Percentiles rank a stretch among this genome's conserved stretches.
These are phyloP conservation scores for Garcia nutans DNA, from an alignment of 345 rosid genomes.

Conservation along the genomic window DNA sequence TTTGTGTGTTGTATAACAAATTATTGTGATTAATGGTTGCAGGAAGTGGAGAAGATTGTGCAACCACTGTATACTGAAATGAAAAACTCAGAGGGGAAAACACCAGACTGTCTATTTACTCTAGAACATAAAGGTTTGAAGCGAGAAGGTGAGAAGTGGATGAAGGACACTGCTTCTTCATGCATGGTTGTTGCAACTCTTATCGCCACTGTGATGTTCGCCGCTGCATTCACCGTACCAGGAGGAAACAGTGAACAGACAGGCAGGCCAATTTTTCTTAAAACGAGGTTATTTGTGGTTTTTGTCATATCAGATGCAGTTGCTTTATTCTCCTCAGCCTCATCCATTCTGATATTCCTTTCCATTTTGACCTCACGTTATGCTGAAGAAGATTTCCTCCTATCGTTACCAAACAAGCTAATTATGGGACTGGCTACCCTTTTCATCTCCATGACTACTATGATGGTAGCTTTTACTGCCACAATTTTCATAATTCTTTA, in stretches of 20 bases:
- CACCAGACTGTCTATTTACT: slow-evolving; percentile 3
- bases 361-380: slow-evolving; percentile 11
- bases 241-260: background rate
- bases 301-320: slow-evolving; percentile 14
- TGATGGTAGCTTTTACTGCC: slow-evolving; percentile 17
- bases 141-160: slow-evolving; percentile 16
- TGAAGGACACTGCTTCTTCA: slow-evolving; percentile 4
- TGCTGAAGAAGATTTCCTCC: slow-evolving; percentile 16
- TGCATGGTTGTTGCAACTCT: slow-evolving; percentile 23
- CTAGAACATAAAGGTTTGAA: background rate
- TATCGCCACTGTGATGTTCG: slow-evolving; percentile 4
- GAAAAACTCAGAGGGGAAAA: background rate
- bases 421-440: slow-evolving; percentile 18
- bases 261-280: slow-evolving; percentile 4
- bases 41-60: slow-evolving; percentile 23
- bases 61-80: background rate
- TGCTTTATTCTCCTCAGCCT: slow-evolving; percentile 1
- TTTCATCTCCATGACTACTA: background rate
- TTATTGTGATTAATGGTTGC: background rate
- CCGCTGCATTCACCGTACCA: slow-evolving; percentile 1
- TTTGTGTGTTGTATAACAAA: no score
- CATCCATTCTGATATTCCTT: slow-evolving; percentile 13
- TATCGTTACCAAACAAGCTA: slow-evolving; percentile 9
- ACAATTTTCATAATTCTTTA: background rate
- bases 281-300: background rate